phyloP scores from a whole-genome alignment of 2,329 filamentous ascomycete species.

The Colletotrichum sp. region DNA sequence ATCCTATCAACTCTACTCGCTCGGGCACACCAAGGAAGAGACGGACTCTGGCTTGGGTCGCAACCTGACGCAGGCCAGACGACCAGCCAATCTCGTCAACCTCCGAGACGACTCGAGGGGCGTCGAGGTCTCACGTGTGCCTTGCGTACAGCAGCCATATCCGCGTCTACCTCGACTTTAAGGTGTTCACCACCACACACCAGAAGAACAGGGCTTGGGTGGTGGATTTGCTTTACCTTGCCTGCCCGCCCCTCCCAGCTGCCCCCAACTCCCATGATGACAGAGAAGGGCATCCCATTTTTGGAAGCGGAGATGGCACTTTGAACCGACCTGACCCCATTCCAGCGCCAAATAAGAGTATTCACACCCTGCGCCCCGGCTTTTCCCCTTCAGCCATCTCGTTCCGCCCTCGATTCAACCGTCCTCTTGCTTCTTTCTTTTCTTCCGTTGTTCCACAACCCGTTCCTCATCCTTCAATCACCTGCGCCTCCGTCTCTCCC shows the following conservation, averaged over 20 bases:
- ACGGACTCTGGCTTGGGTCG: conserved; percentile 18
- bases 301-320: conserved; percentile 14
- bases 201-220: not conserved
- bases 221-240: not conserved
- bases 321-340: conserved; percentile 4
- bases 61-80: conserved; percentile 19
- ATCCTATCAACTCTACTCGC: not conserved
- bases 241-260: not conserved
- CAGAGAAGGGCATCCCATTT: not conserved
- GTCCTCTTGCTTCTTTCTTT: not conserved
- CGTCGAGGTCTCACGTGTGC: conserved; percentile 20
- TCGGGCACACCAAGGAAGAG: conserved; percentile 19
- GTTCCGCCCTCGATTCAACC: conserved; percentile 3
- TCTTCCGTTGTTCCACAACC: not conserved
- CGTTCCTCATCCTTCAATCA: not conserved
- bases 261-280: not conserved
- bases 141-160: conserved; percentile 9
- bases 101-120: conserved; percentile 7
- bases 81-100: conserved; percentile 14
- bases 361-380: conserved; percentile 14
- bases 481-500: not conserved
- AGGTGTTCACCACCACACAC: not conserved
- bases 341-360: conserved; percentile 9
- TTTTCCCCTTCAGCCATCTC: not conserved
- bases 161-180: not conserved